These are phyloP conservation scores for Russula vinacea DNA, from an alignment of 768 basidiomycete genomes.

Conservation along the genomic window DNA sequence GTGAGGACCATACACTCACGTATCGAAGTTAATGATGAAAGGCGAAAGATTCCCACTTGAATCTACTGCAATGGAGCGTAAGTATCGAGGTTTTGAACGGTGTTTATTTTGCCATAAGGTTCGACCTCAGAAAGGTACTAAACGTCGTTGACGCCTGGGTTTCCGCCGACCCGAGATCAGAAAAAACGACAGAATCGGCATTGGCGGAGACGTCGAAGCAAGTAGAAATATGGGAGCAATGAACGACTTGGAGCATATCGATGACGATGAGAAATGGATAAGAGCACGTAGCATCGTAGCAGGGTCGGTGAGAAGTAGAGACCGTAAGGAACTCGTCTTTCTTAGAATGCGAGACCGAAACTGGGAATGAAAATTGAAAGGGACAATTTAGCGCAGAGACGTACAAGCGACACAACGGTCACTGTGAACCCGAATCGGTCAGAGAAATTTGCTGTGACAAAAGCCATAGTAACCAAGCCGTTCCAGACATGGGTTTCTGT, in stretches of 20 bases:
- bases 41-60: slow-evolving; percentile 45
- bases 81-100: slow-evolving; percentile 41
- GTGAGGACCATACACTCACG: slow-evolving; percentile 37
- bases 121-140: slow-evolving; percentile 34
- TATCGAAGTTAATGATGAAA: slow-evolving; percentile 48
- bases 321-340: background rate
- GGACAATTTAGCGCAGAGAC: slow-evolving; percentile 5
- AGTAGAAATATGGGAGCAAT: slow-evolving; percentile 37
- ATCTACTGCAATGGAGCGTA: slow-evolving; percentile 33
- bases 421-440: background rate
- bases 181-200: slow-evolving; percentile 45
- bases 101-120: slow-evolving; percentile 46
- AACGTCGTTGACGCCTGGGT: slow-evolving; percentile 32
- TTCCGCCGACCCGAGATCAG: slow-evolving; percentile 41
- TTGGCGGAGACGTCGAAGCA: slow-evolving; percentile 40
- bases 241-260: slow-evolving; percentile 34
- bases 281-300: background rate
- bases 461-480: background rate
- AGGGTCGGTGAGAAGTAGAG: background rate
- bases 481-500: background rate
- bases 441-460: background rate
- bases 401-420: background rate
- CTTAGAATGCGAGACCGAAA: background rate
- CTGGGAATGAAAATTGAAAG: background rate
- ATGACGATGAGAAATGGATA: background rate